A percentile compares a stretch with the other conserved stretches of the same genome.
phyloP scores from a whole-genome alignment of 2,329 filamentous ascomycete genomes.

The Xylaria sp. region DNA sequence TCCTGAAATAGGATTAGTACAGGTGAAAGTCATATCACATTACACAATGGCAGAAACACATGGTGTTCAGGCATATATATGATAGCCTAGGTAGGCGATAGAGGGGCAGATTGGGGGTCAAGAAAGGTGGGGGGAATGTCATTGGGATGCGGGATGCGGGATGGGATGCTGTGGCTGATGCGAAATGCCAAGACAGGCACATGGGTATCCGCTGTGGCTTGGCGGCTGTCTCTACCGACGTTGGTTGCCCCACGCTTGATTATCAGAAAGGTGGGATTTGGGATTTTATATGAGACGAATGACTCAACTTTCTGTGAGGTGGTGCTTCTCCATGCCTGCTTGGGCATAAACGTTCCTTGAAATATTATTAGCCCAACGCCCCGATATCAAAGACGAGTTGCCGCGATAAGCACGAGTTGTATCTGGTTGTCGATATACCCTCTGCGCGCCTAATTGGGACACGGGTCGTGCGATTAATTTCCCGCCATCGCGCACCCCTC shows the following conservation, averaged over 20 bases:
- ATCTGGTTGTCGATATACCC: background rate
- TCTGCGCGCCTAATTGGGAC: background rate
- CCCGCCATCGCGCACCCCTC: background rate
- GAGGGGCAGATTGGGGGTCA: too few relatives aligned
- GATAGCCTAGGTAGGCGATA: too few relatives aligned
- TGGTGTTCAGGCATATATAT: too few relatives aligned
- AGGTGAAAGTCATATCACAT: too few relatives aligned
- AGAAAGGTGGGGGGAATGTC: too few relatives aligned
- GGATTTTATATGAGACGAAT: constrained; percentile 17
- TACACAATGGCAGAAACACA: too few relatives aligned
- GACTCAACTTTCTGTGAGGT: constrained; percentile 18
- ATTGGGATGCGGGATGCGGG: too few relatives aligned
- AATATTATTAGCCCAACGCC: background rate
- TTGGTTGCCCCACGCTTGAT: constrained; percentile 18
- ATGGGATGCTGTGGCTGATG: too few relatives aligned
- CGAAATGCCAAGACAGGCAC: too few relatives aligned
- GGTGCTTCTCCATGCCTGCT: background rate
- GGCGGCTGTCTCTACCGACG: background rate
- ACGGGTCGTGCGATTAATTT: background rate
- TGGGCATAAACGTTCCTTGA: constrained; percentile 4
- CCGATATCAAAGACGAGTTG: background rate
- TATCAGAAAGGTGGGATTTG: constrained; percentile 11
- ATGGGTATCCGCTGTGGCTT: background rate
- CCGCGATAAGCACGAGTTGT: background rate
- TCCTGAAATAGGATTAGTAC: too few relatives aligned